Conservation (phyloP, 441 rosid genomes). For the Corymbia calophylla region DNA sequence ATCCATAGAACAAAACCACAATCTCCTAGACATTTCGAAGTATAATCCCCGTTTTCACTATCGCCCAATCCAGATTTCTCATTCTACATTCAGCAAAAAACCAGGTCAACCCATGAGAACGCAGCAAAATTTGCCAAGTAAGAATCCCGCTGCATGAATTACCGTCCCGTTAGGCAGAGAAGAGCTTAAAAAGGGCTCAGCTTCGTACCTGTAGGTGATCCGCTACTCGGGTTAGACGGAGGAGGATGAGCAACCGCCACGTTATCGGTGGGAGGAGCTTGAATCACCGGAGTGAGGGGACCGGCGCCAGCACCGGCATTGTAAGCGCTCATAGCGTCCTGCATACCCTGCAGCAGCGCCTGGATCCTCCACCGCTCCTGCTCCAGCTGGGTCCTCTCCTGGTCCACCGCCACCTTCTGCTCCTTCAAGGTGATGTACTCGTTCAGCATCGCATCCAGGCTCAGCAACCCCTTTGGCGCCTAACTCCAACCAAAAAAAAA, state of each 20-base stretch:
- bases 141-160: background rate
- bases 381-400: conserved; percentile 52
- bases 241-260: conserved; percentile 17
- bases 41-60: background rate
- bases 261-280: conserved; percentile 7
- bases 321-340: conserved; percentile 60
- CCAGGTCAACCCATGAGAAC: background rate
- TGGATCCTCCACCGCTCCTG: conserved; percentile 62
- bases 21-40: background rate
- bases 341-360: conserved; percentile 63
- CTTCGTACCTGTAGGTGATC: conserved; percentile 36
- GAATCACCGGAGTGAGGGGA: conserved; percentile 20
- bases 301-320: conserved; percentile 30
- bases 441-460: conserved; percentile 54
- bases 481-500: background rate
- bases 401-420: conserved; percentile 54
- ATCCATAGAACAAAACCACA: background rate
- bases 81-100: background rate
- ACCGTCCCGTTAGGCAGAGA: background rate
- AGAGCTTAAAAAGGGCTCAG: background rate
- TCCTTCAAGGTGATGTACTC: conserved; percentile 68
- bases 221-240: conserved; percentile 11
- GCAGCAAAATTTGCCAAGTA: background rate
- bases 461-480: conserved; percentile 70
- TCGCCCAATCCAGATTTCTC: background rate